These are phyloP conservation scores for Kwoniella botswanensis DNA, from an alignment of 768 basidiomycete genomes.

Conservation along the genomic window DNA sequence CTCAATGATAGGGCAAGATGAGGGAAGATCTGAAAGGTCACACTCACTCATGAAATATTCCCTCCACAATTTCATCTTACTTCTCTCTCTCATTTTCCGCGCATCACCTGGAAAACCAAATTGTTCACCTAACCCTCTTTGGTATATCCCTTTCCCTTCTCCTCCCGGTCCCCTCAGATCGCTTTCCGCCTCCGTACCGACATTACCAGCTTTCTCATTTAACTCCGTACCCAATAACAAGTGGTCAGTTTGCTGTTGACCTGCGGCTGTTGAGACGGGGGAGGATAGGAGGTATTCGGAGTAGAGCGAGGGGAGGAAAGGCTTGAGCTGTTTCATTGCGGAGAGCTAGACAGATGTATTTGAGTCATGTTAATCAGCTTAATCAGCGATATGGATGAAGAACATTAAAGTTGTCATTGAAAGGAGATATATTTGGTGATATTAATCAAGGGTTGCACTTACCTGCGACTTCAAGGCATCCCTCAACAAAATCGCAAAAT, in stretches of 20 bases:
- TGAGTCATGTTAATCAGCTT: neutral
- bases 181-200: conserved; percentile 46
- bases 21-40: too few species aligned
- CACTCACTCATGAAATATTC: conserved; percentile 76
- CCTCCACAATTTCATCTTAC: conserved; percentile 93
- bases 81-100: conserved; percentile 58
- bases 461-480: conserved; percentile 83
- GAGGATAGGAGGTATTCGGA: conserved; percentile 79
- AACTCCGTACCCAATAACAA: conserved; percentile 37
- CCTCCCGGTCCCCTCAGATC: conserved; percentile 59
- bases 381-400: neutral
- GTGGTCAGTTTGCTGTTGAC: conserved; percentile 37
- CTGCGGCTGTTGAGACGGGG: conserved; percentile 10
- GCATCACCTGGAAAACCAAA: conserved; percentile 60
- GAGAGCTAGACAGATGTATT: conserved; percentile 62
- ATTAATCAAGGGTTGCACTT: conserved; percentile 1
- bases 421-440: neutral
- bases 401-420: neutral
- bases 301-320: conserved; percentile 89
- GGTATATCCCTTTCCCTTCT: conserved; percentile 55
- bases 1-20: too few species aligned
- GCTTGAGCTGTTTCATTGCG: conserved; percentile 90
- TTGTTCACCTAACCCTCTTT: conserved; percentile 55
- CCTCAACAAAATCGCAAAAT: conserved; percentile 86
- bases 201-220: conserved; percentile 22